These are phyloP conservation scores for Tillandsia fasciculata DNA, from an alignment of 176 grass and related monocot genomes.

Conservation along the genomic window DNA sequence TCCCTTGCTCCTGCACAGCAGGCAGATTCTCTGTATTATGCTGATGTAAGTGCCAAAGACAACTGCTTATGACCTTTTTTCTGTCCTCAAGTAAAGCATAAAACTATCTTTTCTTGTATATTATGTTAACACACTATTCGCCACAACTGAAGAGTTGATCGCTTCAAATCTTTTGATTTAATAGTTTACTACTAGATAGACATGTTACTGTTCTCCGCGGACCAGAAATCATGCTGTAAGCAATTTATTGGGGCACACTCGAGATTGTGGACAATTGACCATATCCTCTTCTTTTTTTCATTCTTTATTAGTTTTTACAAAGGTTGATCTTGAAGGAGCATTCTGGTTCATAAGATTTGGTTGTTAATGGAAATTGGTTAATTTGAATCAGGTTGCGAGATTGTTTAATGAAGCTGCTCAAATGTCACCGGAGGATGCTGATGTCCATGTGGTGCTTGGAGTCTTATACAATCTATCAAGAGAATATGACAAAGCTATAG, in stretches of 20 bases:
- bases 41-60: constrained; percentile 56
- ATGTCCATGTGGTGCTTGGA: constrained; percentile 96
- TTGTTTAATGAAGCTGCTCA: constrained; percentile 88
- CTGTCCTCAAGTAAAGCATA: not conserved
- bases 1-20: constrained; percentile 45
- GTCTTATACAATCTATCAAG: constrained; percentile 97
- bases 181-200: no score
- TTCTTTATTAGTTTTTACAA: not conserved
- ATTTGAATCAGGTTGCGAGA: constrained; percentile 63
- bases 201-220: no score
- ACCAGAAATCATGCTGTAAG: no score
- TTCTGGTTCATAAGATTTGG: constrained; percentile 1
- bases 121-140: not conserved
- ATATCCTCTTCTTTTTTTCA: no score
- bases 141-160: no score
- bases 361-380: not conserved
- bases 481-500: constrained; percentile 97
- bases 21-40: constrained; percentile 67
- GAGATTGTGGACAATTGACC: no score
- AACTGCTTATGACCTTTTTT: not conserved
- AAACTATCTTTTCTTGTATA: not conserved
- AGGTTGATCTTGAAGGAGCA: not conserved
- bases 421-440: constrained; percentile 90
- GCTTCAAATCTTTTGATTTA: no score
- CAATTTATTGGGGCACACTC: no score